Base-by-base conservation (phyloP, 2,329 filamentous ascomycete genomes). In the Fusarium sp. region DNA sequence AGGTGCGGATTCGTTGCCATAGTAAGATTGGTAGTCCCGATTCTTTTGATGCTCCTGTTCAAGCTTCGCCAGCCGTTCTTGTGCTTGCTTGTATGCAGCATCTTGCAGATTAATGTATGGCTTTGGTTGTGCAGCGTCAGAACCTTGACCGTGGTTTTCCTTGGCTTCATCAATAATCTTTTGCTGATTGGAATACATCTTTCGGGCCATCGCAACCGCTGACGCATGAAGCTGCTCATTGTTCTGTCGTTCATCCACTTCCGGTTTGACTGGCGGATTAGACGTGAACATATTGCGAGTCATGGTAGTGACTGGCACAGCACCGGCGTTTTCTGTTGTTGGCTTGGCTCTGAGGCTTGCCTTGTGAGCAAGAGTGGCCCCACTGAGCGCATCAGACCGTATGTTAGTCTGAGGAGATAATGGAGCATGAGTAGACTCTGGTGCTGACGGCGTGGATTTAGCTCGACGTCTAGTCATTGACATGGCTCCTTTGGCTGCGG, bases 161-260 rank as follows among this genome's bases (percentile, higher is more conserved):
- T 82, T 84, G 33, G 83, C 81, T 67, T 85, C 83, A 10, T 90
- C 87, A 3, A 87, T 84, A 66, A 86, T 86, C 67, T 87, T 88
- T 68, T 93, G 89, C 73, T 94, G 91, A 37, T 89, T 84, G 14
- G 85, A 88, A 78, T 94, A 97, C 90, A 97, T 95, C 73, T 92
- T 89, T 80, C 91, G 92, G 10, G 95, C 94, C 94, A 98, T 97
- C 14, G 92, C 93, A 6, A 97, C 85, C 5, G 95, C 94, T 23
- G 94, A 95, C 33, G 94, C 93, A 70, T 91, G 92, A 5, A 97
- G 84, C 7, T 90, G 89, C 72, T 94, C 92, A 46, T 91, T 88
- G 63, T 88, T 89, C 67, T 88, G 90, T 79, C 90, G 88, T 76
- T 97, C 94, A 42, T 96, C 91, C 0, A 90, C 82, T 76, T 97